Evolutionary conservation across 768 basidiomycete species (phyloP).

Genomic region (Auricularia sp.): DNA sequence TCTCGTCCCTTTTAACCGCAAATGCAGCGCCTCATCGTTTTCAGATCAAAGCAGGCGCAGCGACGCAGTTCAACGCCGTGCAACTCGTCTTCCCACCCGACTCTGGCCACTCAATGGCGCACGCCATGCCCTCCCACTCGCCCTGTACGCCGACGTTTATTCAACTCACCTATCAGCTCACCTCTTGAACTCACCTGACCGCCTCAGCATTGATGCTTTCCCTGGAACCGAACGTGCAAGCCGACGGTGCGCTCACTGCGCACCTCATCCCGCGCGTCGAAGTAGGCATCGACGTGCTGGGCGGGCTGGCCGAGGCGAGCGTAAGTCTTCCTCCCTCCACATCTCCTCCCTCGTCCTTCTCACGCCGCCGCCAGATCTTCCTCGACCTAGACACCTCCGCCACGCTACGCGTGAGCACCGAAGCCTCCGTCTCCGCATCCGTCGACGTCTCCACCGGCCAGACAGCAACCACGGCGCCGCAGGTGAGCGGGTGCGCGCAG

Average conservation of each 20-base stretch:
- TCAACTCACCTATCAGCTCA: too few relatives aligned
- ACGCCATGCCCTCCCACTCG: slow-evolving; percentile 14
- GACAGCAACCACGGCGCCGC: slow-evolving; percentile 17
- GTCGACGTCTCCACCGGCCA: neutral
- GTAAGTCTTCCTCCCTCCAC: neutral
- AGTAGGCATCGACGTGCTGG: slow-evolving; percentile 36
- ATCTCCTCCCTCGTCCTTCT: slow-evolving; percentile 23
- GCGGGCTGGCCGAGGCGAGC: slow-evolving; percentile 24
- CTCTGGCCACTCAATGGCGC: slow-evolving; percentile 2
- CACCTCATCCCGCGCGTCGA: slow-evolving; percentile 40
- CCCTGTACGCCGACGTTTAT: slow-evolving; percentile 25
- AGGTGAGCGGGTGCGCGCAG: slow-evolving; percentile 30
- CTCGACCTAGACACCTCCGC: slow-evolving; percentile 22
- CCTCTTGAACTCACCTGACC: too few relatives aligned
- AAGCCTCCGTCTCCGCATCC: slow-evolving; percentile 8
- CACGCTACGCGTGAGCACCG: slow-evolving; percentile 18
- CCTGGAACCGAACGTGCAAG: slow-evolving; percentile 28
- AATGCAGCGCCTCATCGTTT: slow-evolving; percentile 11
- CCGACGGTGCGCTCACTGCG: slow-evolving; percentile 33
- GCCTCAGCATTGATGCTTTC: slow-evolving; percentile 3
- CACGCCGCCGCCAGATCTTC: neutral
- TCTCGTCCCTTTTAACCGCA: slow-evolving; percentile 39
- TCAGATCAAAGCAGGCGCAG: slow-evolving; percentile 22
- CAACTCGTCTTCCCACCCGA: slow-evolving; percentile 5
- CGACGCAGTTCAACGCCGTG: neutral